phyloP scores from a whole-genome alignment of 106 monocot genomes.

The Dendrobium officinale region DNA sequence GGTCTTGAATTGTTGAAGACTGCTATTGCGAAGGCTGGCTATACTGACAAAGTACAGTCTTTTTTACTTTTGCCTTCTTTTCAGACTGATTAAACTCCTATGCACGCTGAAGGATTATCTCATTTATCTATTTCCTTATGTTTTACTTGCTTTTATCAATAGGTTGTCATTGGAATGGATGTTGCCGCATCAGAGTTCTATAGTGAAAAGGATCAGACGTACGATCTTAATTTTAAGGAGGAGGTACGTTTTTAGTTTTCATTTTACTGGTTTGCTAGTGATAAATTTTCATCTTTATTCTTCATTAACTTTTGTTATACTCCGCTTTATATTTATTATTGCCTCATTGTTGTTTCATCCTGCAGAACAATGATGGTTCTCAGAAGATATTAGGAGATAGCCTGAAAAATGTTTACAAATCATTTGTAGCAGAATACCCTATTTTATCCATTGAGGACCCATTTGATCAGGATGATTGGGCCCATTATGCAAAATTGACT shows the following conservation, averaged over 20 bases:
- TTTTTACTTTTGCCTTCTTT: background rate
- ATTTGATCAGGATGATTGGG: slow-evolving; percentile 99
- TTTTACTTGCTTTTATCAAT: slow-evolving; percentile 5
- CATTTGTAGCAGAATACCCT: slow-evolving; percentile 81
- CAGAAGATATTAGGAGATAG: slow-evolving; percentile 92
- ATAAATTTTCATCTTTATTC: background rate
- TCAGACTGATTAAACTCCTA: background rate
- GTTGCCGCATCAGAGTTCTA: slow-evolving; percentile 97
- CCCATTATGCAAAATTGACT: slow-evolving; percentile 80
- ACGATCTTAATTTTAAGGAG: slow-evolving; percentile 89
- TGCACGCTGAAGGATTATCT: background rate
- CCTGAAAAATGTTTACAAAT: slow-evolving; percentile 88
- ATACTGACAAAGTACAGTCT: slow-evolving; percentile 42
- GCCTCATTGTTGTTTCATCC: background rate
- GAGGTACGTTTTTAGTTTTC: slow-evolving; percentile 40
- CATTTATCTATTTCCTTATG: background rate
- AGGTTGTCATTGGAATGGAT: slow-evolving; percentile 99
- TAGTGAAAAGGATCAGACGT: slow-evolving; percentile 71
- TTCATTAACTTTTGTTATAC: background rate
- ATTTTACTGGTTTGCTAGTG: background rate
- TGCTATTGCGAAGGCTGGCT: slow-evolving; percentile 82
- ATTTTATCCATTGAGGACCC: slow-evolving; percentile 98
- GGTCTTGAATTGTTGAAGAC: slow-evolving; percentile 88
- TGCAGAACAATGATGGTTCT: slow-evolving; percentile 95
- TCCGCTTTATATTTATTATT: background rate